These are phyloP conservation scores for Kalmusia sp. DNA, from an alignment of 2,329 filamentous ascomycete species.

Conservation along the genomic window DNA sequence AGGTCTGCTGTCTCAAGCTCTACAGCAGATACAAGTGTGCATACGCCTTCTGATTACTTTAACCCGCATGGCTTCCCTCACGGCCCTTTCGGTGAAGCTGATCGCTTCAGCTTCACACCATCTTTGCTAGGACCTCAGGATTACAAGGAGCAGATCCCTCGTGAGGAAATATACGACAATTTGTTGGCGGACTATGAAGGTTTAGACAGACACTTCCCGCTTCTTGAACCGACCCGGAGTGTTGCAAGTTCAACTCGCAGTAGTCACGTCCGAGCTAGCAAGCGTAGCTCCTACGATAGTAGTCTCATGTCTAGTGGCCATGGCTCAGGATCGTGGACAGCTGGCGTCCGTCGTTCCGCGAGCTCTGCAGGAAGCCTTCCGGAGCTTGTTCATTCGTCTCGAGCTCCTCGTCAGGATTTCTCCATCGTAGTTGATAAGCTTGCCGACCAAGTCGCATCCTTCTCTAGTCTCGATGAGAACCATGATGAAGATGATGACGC, in stretches of 20 bases:
- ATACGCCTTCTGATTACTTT: slow-evolving; percentile 37
- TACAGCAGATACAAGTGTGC: slow-evolving; percentile 34
- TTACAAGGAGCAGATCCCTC: slow-evolving; percentile 37
- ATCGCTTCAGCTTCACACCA: slow-evolving; percentile 48
- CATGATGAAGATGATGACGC: slow-evolving; percentile 33
- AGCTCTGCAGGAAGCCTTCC: slow-evolving; percentile 48
- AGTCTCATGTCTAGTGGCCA: slow-evolving; percentile 55
- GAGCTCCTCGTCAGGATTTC: slow-evolving; percentile 40
- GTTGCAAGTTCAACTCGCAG: slow-evolving; percentile 54
- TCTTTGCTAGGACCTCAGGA: slow-evolving; percentile 44
- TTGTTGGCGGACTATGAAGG: slow-evolving; percentile 51
- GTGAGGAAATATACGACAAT: slow-evolving; percentile 47
- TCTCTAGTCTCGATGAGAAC: slow-evolving; percentile 31
- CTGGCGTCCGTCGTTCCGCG: slow-evolving; percentile 43
- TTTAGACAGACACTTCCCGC: slow-evolving; percentile 56
- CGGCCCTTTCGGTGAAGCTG: slow-evolving; percentile 22
- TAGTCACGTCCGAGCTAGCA: slow-evolving; percentile 61
- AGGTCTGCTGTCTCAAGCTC: slow-evolving; percentile 44
- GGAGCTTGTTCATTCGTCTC: slow-evolving; percentile 44
- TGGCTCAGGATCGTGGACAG: slow-evolving; percentile 41
- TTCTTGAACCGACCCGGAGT: slow-evolving; percentile 49
- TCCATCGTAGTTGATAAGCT: slow-evolving; percentile 40
- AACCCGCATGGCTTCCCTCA: slow-evolving; percentile 11
- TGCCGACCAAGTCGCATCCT: slow-evolving; percentile 39
- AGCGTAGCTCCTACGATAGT: slow-evolving; percentile 64